Evolutionary conservation across 345 rosid species (phyloP), one percentile per base, ranked within the genome.

Genomic region (Alliaria petiolata): DNA sequence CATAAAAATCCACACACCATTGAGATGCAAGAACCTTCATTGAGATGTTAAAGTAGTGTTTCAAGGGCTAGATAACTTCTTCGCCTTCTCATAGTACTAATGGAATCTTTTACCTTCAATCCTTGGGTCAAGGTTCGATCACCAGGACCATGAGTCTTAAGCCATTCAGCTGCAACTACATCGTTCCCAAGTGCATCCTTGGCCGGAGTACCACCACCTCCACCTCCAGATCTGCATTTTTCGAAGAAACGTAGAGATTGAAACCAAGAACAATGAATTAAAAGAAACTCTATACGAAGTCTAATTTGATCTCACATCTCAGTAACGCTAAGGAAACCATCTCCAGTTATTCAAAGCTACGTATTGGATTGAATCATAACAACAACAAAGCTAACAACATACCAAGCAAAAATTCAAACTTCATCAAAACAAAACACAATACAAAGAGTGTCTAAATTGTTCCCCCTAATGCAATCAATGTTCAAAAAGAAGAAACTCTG

Each of bases 101-200:
- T 50, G 40, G 14, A 30, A 4, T 1, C 16, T 30, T 28, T 19
- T 76, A 93, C 97, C 96, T 93, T 93, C 20, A 93, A 62, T 66
- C 97, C 98, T 77, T 93, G 95, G 20, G 93, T 78, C 49, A 95
- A 83, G 65, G 99, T 91, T 46, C 90, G 72, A 79, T 93, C 96
- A 28, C 97, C 99, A 14, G 95, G 83, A 68, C 89, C 91, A 46
- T 89, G 97, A 74, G 62, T 88, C 83, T 89, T 84, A 28, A 91
- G 89, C 99, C 99, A 91, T 69, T 89, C 86, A 0, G 35, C 82
- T 26, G 85, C 93, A 72, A 88, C 0, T 15, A 95, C 71, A 75
- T 91, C 96, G 28, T 95, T 95, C 53, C 96, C 97, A 20, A 87
- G 0, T 14, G 98, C 98, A 83, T 93, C 98, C 78, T 91, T 89